A percentile compares a stretch with the other conserved stretches of the same genome.
Evolutionary conservation across 2,329 filamentous ascomycete genomes (phyloP).

Genomic region (Diaporthe velutina): DNA sequence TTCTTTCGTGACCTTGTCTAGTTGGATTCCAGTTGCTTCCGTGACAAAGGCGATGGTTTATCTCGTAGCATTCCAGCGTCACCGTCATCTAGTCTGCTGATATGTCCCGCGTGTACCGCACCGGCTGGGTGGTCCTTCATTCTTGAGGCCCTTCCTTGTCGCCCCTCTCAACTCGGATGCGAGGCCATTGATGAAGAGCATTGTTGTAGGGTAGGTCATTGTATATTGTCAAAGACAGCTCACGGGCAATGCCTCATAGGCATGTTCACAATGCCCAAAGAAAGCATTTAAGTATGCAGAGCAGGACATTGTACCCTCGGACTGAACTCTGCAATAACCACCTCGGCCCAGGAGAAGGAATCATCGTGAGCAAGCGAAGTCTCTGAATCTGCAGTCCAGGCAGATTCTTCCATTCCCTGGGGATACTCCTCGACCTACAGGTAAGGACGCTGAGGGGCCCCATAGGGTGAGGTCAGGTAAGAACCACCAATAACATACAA

Average conservation of each 20-base stretch:
- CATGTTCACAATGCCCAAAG: background rate
- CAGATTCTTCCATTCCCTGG: background rate
- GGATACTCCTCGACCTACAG: background rate
- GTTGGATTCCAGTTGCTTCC: background rate
- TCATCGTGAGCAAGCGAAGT: background rate
- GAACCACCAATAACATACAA: background rate
- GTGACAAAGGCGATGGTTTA: background rate
- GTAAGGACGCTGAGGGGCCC: background rate
- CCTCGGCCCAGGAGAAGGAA: background rate
- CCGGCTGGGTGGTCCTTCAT: background rate
- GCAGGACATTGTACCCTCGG: background rate
- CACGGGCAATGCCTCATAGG: too few relatives aligned
- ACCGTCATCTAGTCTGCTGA: background rate
- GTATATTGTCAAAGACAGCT: background rate
- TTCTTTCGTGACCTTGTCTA: background rate
- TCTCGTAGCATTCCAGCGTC: slow-evolving; percentile 3
- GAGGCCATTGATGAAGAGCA: background rate
- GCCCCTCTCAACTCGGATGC: too few relatives aligned
- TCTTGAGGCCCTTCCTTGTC: background rate
- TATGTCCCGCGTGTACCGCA: background rate
- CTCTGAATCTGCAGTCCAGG: background rate
- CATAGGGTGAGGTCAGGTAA: background rate
- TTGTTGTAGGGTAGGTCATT: background rate
- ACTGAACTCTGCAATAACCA: background rate
- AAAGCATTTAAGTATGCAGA: background rate